Base-by-base conservation (phyloP, 306 rosid genomes). In the Notholithocarpus densiflorus region DNA sequence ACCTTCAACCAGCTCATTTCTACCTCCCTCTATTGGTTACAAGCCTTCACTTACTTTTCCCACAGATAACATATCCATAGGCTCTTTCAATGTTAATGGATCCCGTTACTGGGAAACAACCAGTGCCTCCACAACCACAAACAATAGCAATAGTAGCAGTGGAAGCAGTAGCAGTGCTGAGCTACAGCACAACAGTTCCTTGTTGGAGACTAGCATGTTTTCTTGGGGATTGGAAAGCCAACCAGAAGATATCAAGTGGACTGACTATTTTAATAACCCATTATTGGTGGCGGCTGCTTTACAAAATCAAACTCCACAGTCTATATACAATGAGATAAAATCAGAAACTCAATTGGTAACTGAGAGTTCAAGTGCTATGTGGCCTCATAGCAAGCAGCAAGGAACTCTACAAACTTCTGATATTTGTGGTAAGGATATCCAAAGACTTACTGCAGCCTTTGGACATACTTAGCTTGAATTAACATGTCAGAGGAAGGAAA, bases 161-260 rank as follows among this genome's bases (percentile, higher is more conserved):
- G 77, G 78, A 31, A 77, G 79, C 66, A 75, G 78, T 20, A 43
- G 84, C 56, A 80, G 77, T 69, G 76, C 73, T 59, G 86, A 82
- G 60, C 59, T 82, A 68, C 74, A 73, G n/a, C 32, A 82, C 52
- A 62, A 62, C 82, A 77, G 74, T 71, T 73, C 79, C 68, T 56
- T 85, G 27, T 9, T 70, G 53, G 80, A 84, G 56, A 80, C 52
- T 74, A 79, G 17, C 56, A 73, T 84, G 14, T 32, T 79, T 54
- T 77, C 86, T 9, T 87, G 88, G 90, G 88, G 88, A 61, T 62
- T 82, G 77, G 86, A 75, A 65, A 80, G 70, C 68, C 80, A 80
- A n/a, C 52, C 74, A 54, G 91, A 83, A 70, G 91, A 86, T 29
- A 86, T 82, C 5, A 84, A 84, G 82, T 88, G 92, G 92, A 69